Evolutionary conservation across 495 filamentous ascomycete species (phyloP), one percentile per base, ranked within the genome.

Genomic region (Talaromyces proteolyticus): DNA sequence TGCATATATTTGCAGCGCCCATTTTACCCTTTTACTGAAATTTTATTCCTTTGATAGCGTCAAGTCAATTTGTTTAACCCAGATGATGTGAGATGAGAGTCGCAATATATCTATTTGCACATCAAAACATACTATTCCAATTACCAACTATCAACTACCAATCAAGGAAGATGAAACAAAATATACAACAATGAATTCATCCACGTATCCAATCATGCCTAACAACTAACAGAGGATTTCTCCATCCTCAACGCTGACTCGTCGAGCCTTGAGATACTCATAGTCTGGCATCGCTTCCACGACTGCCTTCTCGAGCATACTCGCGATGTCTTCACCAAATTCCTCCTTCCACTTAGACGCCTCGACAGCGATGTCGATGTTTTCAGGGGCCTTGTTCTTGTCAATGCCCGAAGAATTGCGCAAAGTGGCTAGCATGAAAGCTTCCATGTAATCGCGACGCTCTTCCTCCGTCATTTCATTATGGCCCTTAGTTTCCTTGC

Each of bases 281-380:
- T 75, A 78, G 51, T 78, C 73, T 2, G 57, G 53, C 73, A 75
- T 74, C 1, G 68, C 63, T n/a, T 53, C 63, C 29, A 54, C 37
- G 1, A 76, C 72, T 47, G 52, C 56, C 42, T 55, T 44, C 52
- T 72, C 70, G 1, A 78, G 29, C 19, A 59, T 53, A 24, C 38
- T 46, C 7, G 56, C 70, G 0, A 53, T 43, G 23, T 66, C 66
- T 36, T 69, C 65, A 0, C 73, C 74, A 56, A 76, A 76, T 50
- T 77, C 73, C 6, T 47, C 54, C 53, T 55, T 69, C 74, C 74
- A 77, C 53, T 73, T 74, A 18, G 44, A 52, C 7, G 58, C 59
- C 59, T 78, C 74, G 4, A 44, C 56, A 6, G 49, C 61, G 4
- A 76, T 61, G 42, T 71, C 64, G 18, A 78, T 44, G 7, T 44